Evolutionary conservation across 129 eudicot species (phyloP), one percentile per base, ranked within the genome.

Genomic region (Helichrysum umbraculigerum): DNA sequence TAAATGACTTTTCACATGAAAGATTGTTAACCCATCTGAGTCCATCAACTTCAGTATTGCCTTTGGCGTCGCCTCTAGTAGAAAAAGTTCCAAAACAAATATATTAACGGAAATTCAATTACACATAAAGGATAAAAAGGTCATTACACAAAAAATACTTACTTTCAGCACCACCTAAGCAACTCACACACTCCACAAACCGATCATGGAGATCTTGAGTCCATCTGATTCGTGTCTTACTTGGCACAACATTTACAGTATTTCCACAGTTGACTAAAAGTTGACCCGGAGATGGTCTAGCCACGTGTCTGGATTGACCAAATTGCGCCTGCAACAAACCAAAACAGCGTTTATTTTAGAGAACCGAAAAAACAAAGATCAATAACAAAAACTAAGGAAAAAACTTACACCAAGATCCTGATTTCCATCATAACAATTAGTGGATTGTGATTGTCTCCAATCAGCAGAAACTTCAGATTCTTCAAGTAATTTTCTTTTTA

Each of bases 1-100:
- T 68, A 94, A 79, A 85, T 94, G 98, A 69, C 98, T 94, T 86
- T 91, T 94, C 50, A 94, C 92, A 84, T 94, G 98, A 82, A 87
- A 94, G 76, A 94, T 88, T 9, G 98, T 91, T 71, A 94, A 84
- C 68, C 91, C 96, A 29, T 94, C 90, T 0, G 97, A 75, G 68
- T 94, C 96, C 98, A 94, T 94, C 70, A 94, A 70, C 82, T 86
- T 94, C 72, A 90, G 82, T 70, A 94, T 87, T 14, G 97, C 97
- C 85, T 91, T 91, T 7, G 98, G 97, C 15, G 98, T 94, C 39
- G 98, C 98, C 90, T 94, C 98, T 91, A 70, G 52, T 29, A 1
- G 77, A 39, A 11, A 21, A 20, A 32, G 6, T 7, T 57, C 58
- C 4, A 32, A 39, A 50, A 52, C 11, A 15, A 39, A 32, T 5